Evolutionary conservation across 257 asterid genomes (phyloP), one percentile per base, ranked within the genome.

Genomic region (Capsicum rhomboideum): DNA sequence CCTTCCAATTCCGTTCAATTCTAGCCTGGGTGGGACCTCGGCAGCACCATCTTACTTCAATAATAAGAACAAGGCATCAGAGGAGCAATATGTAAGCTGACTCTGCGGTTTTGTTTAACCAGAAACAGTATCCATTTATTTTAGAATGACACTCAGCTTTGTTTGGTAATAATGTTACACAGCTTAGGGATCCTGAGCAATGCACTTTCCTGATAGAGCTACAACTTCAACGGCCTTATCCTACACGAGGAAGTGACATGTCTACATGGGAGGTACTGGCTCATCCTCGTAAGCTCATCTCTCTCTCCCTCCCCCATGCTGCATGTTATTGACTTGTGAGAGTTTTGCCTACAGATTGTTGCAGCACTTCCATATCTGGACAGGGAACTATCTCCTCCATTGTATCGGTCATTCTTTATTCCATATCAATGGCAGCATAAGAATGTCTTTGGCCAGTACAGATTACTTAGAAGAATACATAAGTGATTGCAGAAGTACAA

Each of bases 331-430:
- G 46, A 85, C 64, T 80, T 40, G 64, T 28, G 23, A 64, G 54
- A 68, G 29, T 17, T 34, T 61, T 84, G n/a, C 54, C 71, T 18
- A 37, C 92, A 93, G 98, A 94, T 84, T 8, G 96, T 94, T 87
- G 99, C 98, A 55, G 99, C 95, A 81, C 84, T 96, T 44, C 99
- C 92, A 29, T 96, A 94, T 89, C 92, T 96, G 74, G 99, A 93
- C 69, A 90, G 98, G 23, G 99, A 97, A 88, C 85, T 94, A 91
- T 97, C 99, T 10, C 99, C 99, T 74, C 91, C 98, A 61, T 59
- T 86, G 86, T 88, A 92, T 90, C 91, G 99, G 28, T 97, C 99
- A 2, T 97, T 97, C 93, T 97, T 93, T 66, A 90, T 95, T 81
- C 98, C 98, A 1, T 84, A 91, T 87, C 93, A 88, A 40, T 97